A percentile compares a stretch with the other conserved stretches of the same genome.
Evolutionary conservation across 2,329 filamentous ascomycete species (phyloP).

Genomic region (Plenodomus tracheiphilus): DNA sequence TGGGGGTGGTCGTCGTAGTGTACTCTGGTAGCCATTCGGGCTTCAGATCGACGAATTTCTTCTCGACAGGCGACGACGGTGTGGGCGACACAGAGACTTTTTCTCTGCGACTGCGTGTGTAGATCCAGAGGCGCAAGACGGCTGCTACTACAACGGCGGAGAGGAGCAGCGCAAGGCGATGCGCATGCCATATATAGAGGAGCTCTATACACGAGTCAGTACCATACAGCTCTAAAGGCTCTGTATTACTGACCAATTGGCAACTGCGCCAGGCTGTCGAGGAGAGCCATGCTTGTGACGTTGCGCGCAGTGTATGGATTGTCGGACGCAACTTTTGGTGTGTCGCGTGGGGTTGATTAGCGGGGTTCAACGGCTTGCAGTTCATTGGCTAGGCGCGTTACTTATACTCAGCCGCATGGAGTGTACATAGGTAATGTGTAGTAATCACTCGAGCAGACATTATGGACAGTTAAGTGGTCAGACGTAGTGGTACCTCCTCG

Average conservation of each 20-base stretch:
- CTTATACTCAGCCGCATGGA: too few relatives aligned
- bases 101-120: constrained; percentile 30
- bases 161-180: constrained; percentile 40
- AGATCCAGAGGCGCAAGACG: constrained; percentile 33
- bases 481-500: too few relatives aligned
- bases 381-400: constrained; percentile 8
- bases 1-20: constrained; percentile 32
- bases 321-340: constrained; percentile 21
- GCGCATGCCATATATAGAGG: constrained; percentile 42
- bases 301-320: background rate
- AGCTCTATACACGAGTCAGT: constrained; percentile 27
- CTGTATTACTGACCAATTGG: constrained; percentile 14
- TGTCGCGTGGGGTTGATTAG: constrained; percentile 23
- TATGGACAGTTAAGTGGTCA: too few relatives aligned
- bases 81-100: constrained; percentile 36
- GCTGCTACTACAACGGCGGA: constrained; percentile 33
- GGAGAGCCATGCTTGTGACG: constrained; percentile 18
- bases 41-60: constrained; percentile 34
- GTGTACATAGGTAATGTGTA: too few relatives aligned
- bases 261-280: constrained; percentile 12
- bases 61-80: constrained; percentile 37
- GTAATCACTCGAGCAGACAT: too few relatives aligned
- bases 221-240: background rate
- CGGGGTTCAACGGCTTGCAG: constrained; percentile 11
- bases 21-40: constrained; percentile 43